Evolutionary conservation across 495 filamentous ascomycete genomes (phyloP), one percentile per base, ranked within the genome.

Genomic region (Talaromyces borbonicus): DNA sequence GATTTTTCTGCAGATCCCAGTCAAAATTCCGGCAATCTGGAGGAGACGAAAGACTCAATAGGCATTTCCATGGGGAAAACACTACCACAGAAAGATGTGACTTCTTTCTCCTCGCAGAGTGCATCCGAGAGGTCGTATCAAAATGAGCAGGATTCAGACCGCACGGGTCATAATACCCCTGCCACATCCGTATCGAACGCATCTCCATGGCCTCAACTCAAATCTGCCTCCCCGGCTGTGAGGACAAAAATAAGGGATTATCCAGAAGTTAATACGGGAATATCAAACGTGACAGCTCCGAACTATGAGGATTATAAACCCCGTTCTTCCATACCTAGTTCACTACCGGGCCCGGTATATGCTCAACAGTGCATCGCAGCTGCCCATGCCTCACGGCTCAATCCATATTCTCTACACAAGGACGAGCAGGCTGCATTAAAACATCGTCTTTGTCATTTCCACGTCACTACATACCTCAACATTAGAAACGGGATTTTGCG

Each of bases 391-490:
- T 95, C 88, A 38, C 76, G 92, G 40, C 72, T 99, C 3, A 87
- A 90, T 51, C 92, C 93, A 4, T 95, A 89, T 63, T 78, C 84
- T 12, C 67, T 99, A 12, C 89, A 96, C 63, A 72, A 71, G n/a
- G 79, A 83, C 46, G 92, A 99, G 58, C 89, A 95, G 59, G 60
- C 74, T 49, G 75, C 88, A 40, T 65, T 99, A 16, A 76, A 84
- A 47, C 70, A 85, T 29, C 79, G 92, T 60, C 78, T 99, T 47
- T 93, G 81, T 57, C 81, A 86, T 53, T 70, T 81, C 25, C 90
- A 99, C 56, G 87, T 97, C 45, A 94, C 92, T 8, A 83, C 84
- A n/a, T 99, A 97, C 60, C 65, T 99, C 24, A 96, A 95, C 62
- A 95, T 99, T 48, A 75, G 92, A 48, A 99, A 99, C 62, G 88